A percentile compares a stretch with the other conserved stretches of the same genome.
These are phyloP conservation scores for Pyrus pyrifolia DNA, from an alignment of 306 rosid species.

Conservation along the genomic window DNA sequence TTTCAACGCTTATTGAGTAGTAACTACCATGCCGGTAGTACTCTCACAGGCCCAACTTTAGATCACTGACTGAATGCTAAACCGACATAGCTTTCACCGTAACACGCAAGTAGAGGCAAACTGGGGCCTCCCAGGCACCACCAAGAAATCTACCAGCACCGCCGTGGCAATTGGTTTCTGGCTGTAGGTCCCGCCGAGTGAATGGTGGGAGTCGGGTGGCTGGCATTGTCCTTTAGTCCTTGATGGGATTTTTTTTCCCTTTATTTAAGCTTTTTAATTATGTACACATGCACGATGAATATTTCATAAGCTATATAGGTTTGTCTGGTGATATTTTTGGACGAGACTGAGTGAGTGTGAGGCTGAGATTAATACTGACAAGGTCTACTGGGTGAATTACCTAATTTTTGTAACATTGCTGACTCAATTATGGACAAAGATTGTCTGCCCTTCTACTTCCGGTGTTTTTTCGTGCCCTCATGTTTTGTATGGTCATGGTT, in stretches of 20 bases:
- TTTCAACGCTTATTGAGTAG: not conserved
- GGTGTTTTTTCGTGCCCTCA: fast-evolving
- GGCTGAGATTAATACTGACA: not conserved
- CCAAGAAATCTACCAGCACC: not conserved
- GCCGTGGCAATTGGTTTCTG: not conserved
- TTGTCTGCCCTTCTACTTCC: no score
- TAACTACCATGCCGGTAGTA: not conserved
- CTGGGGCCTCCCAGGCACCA: not conserved
- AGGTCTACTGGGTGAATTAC: not conserved
- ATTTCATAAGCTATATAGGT: no score
- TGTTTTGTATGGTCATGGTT: no score
- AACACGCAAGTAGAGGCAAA: not conserved
- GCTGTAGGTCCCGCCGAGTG: not conserved
- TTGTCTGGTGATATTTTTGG: not conserved
- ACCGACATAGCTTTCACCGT: constrained; percentile 3
- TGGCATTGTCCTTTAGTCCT: not conserved
- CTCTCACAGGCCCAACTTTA: not conserved
- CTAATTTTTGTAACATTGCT: not conserved
- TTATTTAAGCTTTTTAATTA: not conserved
- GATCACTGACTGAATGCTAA: not conserved
- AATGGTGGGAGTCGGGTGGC: not conserved
- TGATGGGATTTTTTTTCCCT: not conserved
- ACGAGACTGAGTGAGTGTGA: not conserved
- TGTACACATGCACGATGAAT: not conserved
- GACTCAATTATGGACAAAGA: not conserved